These are phyloP conservation scores for Didymella pomorum DNA, from an alignment of 2,329 filamentous ascomycete genomes.

Conservation along the genomic window DNA sequence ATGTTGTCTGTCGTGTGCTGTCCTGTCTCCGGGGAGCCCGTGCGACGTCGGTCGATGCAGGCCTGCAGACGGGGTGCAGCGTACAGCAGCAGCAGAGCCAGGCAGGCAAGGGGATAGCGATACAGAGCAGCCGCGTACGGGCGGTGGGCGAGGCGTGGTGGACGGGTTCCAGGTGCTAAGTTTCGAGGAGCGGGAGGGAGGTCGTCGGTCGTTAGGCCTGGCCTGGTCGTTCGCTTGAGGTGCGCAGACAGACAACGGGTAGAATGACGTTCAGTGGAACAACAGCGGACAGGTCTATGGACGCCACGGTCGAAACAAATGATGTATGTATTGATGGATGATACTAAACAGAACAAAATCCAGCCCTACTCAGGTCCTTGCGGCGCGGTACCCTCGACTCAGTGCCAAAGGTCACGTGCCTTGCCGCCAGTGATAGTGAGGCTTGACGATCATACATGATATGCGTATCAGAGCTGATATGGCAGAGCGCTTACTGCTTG, in stretches of 20 bases:
- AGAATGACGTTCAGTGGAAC: conserved; percentile 17
- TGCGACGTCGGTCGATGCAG: conserved; percentile 39
- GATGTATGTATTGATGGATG: background rate
- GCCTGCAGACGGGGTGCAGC: conserved; percentile 18
- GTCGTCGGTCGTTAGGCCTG: conserved; percentile 34
- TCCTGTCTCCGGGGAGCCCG: conserved; percentile 37
- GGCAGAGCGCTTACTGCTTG: background rate
- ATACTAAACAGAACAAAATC: background rate
- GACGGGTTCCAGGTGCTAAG: conserved; percentile 31
- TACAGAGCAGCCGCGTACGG: conserved; percentile 20
- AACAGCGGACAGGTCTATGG: background rate
- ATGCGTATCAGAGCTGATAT: too few species aligned
- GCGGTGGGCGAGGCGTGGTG: conserved; percentile 34
- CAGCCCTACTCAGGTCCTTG: background rate
- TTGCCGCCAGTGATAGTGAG: conserved; percentile 2
- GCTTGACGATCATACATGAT: conserved; percentile 1
- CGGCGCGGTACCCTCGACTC: conserved; percentile 8
- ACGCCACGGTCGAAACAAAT: background rate
- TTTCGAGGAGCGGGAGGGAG: conserved; percentile 35
- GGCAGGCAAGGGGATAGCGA: conserved; percentile 22
- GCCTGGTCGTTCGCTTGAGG: conserved; percentile 19
- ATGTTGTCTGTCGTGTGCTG: conserved; percentile 46
- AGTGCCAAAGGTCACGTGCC: conserved; percentile 11
- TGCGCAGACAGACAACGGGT: conserved; percentile 6
- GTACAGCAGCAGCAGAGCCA: conserved; percentile 25